A percentile compares a stretch with the other conserved stretches of the same genome.
phyloP scores from a whole-genome alignment of 2,329 filamentous ascomycete species.

The Tolypocladium endophyticum region DNA sequence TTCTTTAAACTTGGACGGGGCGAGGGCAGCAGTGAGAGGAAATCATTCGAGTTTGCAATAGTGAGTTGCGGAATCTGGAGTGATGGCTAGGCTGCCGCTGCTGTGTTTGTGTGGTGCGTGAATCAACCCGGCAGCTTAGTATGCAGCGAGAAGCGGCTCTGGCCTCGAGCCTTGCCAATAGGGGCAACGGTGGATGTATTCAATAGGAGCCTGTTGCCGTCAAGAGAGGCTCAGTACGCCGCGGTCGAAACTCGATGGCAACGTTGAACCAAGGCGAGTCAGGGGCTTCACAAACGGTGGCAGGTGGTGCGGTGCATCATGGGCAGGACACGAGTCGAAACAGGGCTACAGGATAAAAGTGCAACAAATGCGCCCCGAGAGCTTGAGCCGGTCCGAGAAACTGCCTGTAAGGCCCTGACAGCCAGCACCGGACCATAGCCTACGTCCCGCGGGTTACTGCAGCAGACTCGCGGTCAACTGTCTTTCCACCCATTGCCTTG shows the following conservation, averaged over 20 bases:
- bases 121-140: not conserved
- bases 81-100: not conserved
- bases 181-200: not conserved
- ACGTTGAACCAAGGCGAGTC: not conserved
- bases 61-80: not conserved
- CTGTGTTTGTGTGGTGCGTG: not conserved
- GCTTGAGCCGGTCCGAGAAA: not conserved
- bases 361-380: not conserved
- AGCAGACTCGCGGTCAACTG: not conserved
- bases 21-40: not conserved
- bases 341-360: not conserved
- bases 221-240: not conserved
- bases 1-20: not conserved
- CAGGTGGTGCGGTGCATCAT: not conserved
- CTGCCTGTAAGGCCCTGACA: not conserved
- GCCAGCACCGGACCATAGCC: not conserved
- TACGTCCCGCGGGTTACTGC: not conserved
- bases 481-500: not conserved
- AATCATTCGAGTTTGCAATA: not conserved
- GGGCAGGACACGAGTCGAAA: not conserved
- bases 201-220: not conserved
- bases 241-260: not conserved
- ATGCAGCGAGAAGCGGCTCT: not conserved
- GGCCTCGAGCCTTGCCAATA: not conserved
- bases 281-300: not conserved